A percentile compares a stretch with the other conserved stretches of the same genome.
Evolutionary conservation across 257 asterid genomes (phyloP).

Genomic region (Solanum commersonii): DNA sequence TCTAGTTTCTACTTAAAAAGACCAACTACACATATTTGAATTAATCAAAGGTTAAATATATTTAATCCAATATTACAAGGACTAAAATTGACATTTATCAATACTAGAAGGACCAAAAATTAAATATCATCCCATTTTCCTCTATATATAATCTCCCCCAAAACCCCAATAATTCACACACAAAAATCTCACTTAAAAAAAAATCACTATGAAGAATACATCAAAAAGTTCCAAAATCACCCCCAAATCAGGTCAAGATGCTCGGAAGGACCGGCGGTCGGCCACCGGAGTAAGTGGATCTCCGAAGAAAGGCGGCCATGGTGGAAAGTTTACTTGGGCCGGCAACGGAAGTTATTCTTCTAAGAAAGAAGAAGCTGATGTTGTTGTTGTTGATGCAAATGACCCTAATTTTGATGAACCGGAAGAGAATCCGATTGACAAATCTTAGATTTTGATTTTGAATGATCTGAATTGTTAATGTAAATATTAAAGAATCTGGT

Average conservation of each 20-base stretch:
- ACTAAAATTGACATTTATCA: not conserved
- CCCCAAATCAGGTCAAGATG: constrained; percentile 19
- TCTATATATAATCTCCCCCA: not conserved
- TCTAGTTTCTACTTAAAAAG: not conserved
- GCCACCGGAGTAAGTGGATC: constrained; percentile 58
- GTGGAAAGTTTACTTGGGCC: constrained; percentile 83
- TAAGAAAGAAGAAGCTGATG: constrained; percentile 9
- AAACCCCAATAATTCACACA: not conserved
- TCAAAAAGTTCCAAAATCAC: constrained; percentile 23
- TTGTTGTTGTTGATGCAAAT: constrained; percentile 28
- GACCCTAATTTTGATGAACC: constrained; percentile 59
- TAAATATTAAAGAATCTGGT: not conserved
- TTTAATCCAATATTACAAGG: not conserved
- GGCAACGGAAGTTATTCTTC: constrained; percentile 38
- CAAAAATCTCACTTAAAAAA: not conserved
- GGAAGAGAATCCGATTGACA: not conserved
- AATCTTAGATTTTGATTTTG: not conserved
- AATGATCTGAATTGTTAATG: not conserved
- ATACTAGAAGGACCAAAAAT: not conserved
- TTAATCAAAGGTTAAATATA: not conserved
- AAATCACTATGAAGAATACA: constrained; percentile 25
- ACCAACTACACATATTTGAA: not conserved
- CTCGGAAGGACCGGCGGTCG: constrained; percentile 49
- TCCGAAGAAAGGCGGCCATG: constrained; percentile 82
- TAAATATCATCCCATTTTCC: not conserved